Conservation (phyloP, 2,329 filamentous ascomycete genomes). For the Aspergillus sp. region DNA sequence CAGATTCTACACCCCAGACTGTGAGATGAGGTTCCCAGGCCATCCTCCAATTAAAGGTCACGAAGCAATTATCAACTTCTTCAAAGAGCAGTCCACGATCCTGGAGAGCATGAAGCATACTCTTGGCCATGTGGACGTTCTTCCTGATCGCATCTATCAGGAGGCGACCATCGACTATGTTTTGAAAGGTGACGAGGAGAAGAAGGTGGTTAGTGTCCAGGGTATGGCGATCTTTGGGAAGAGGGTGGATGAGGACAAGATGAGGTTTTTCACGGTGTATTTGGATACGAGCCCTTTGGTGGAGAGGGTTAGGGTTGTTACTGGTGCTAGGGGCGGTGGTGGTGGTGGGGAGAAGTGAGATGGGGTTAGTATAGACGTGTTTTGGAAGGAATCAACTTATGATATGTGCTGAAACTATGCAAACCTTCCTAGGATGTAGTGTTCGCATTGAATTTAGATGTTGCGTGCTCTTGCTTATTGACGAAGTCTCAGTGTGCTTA, state of each 20-base stretch:
- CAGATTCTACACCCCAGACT: neutral
- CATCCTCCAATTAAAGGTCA: neutral
- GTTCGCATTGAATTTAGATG: too few species aligned
- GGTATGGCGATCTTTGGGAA: neutral
- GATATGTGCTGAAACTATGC: too few species aligned
- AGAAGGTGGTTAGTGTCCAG: neutral
- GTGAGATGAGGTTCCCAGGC: neutral
- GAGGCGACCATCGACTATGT: neutral
- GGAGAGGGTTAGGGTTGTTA: neutral
- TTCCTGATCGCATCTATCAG: neutral
- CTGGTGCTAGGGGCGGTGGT: neutral
- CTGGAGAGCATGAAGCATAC: constrained; percentile 2
- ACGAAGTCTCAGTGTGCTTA: neutral
- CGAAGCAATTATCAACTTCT: constrained; percentile 1
- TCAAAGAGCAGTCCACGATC: neutral
- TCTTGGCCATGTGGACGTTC: neutral
- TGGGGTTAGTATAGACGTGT: too few species aligned
- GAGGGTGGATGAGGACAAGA: neutral
- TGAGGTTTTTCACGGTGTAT: neutral
- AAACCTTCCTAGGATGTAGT: too few species aligned
- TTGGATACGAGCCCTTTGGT: neutral
- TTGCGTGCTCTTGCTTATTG: too few species aligned
- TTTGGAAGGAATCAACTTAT: too few species aligned
- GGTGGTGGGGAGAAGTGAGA: too few species aligned
- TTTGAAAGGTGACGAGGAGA: neutral